Evolutionary conservation across 208 protist species (phyloP), one percentile per base, ranked within the genome.

Genomic region (Spongospora subterranea): DNA sequence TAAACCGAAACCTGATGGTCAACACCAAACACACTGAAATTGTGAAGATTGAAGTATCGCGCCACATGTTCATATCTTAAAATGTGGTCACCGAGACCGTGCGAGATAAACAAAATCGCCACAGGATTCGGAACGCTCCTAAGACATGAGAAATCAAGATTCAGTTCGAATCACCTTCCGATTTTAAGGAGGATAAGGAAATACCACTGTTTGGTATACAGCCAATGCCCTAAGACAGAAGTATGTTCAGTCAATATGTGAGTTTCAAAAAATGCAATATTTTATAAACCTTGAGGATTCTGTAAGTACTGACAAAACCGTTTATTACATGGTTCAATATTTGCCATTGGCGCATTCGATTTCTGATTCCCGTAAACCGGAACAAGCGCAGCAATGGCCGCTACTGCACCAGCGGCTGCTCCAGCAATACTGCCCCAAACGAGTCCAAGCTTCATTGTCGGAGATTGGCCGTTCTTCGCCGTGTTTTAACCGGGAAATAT

Each of bases 1-100:
- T n/a, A n/a, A n/a, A n/a, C n/a, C 71, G n/a, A 45, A 45, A 82
- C 71, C 71, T 82, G 71, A 35, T 45, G 71, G 40, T 82, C 71
- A 20, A 82, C 71, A 35, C 17, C 71, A 43, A 40, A 82, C n/a
- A 82, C 71, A n/a, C n/a, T 82, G 71, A 82, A 20, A 6, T 82
- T 35, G 6, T 13, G 35, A 35, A 6, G 6, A 20, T 6, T 35
- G 6, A 82, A 43, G 13, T 45, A 43, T 13, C n/a, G 71, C 6
- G 71, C 71, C 6, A 82, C 71, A n/a, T 82, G 71, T 43, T 82
- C 71, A 43, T 45, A 82, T n/a, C 71, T 6, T 35, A 6, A 6
- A 35, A 6, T 40, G n/a, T 82, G 71, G 6, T 82, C 71, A 43
- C 71, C 71, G n/a, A 82, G n/a, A 43, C 71, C 71, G 71, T 82